Evolutionary conservation across 1,139 yeast species (phyloP).

Genomic region (Candida frijolesensis): DNA sequence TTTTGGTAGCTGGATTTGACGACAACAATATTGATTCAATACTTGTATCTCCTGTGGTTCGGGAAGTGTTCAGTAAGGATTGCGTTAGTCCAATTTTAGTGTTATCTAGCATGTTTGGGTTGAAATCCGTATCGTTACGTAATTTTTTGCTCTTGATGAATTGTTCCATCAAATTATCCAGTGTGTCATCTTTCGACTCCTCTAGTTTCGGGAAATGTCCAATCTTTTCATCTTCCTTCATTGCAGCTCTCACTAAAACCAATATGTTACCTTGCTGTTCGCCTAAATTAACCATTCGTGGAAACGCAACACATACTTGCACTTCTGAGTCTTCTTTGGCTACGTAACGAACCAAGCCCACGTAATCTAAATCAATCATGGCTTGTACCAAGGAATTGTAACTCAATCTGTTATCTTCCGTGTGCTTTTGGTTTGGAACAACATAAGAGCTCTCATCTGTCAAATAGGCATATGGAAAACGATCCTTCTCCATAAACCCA

Average conservation of each 20-base stretch:
- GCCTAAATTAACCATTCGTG: conserved; percentile 40
- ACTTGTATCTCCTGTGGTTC: conserved; percentile 7
- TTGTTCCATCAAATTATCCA: conserved; percentile 15
- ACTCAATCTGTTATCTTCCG: conserved; percentile 40
- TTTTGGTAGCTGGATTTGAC: conserved; percentile 34
- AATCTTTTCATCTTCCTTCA: conserved; percentile 72
- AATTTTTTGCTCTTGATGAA: conserved; percentile 14
- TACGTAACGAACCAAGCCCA: conserved; percentile 66
- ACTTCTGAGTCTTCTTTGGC: conserved; percentile 49
- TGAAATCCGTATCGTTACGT: conserved; percentile 9
- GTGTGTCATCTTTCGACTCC: not conserved
- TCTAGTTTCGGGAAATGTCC: conserved; percentile 58
- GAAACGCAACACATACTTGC: conserved; percentile 54
- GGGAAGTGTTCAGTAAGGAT: conserved; percentile 11
- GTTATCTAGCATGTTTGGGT: conserved; percentile 10
- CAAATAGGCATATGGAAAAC: conserved; percentile 60
- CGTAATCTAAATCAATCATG: conserved; percentile 47
- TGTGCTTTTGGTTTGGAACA: conserved; percentile 43
- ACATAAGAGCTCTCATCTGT: conserved; percentile 63
- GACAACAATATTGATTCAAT: conserved; percentile 23
- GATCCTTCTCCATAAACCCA: conserved; percentile 52
- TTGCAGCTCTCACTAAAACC: conserved; percentile 60
- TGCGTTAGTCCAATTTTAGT: conserved; percentile 11
- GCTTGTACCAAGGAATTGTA: conserved; percentile 59
- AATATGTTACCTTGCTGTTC: conserved; percentile 30